Evolutionary conservation across 257 asterid species (phyloP).

Genomic region (Buddleja alternifolia): DNA sequence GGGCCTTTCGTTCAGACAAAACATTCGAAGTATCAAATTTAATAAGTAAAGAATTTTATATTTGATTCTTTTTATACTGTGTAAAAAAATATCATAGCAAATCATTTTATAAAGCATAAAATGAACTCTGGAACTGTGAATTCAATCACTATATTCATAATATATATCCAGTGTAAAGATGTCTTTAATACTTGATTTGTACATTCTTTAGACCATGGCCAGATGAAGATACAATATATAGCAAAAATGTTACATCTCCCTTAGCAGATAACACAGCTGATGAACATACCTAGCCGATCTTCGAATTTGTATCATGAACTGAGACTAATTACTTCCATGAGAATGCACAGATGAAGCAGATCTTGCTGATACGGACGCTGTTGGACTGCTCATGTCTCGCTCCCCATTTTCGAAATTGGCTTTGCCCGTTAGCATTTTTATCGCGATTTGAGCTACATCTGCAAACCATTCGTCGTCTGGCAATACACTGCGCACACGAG

Average conservation of each 20-base stretch:
- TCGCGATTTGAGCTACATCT: no score
- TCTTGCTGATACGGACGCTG: no score
- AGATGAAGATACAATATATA: neutral
- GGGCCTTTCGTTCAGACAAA: no score
- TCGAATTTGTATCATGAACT: no score
- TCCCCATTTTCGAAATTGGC: conserved; percentile 58
- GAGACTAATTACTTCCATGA: conserved; percentile 79
- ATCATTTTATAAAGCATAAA: no score
- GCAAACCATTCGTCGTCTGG: conserved; percentile 44
- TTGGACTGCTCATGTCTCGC: conserved; percentile 59
- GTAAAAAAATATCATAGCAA: no score
- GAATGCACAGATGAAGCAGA: conserved; percentile 76
- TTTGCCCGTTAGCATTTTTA: conserved; percentile 47
- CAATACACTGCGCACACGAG: conserved; percentile 37
- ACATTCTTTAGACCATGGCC: neutral
- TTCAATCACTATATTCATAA: neutral
- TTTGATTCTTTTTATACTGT: no score
- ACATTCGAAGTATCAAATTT: no score
- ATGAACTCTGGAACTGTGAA: neutral
- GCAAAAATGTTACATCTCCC: no score
- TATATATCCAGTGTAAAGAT: neutral
- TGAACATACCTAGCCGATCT: no score
- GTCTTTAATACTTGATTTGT: neutral
- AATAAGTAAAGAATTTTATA: no score
- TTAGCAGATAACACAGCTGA: no score